phyloP scores from a whole-genome alignment of 208 protist species.

The Novymonas esmeraldas region DNA sequence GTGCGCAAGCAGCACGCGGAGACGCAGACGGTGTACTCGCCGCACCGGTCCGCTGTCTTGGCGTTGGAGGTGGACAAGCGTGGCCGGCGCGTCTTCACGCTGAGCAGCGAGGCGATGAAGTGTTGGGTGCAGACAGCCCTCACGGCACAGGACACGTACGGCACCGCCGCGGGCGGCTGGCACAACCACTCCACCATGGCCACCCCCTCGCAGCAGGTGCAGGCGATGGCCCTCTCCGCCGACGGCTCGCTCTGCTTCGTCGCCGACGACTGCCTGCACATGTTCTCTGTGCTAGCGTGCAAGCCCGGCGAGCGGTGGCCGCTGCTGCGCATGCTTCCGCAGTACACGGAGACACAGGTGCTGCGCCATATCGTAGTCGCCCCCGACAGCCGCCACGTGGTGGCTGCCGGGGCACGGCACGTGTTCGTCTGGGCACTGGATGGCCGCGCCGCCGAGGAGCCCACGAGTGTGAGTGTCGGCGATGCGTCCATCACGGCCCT shows the following conservation, averaged over 20 bases:
- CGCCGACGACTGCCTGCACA: conserved; percentile 79
- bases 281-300: conserved; percentile 57
- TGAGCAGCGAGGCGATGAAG: conserved; percentile 70
- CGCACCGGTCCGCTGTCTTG: conserved; percentile 64
- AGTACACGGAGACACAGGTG: conserved; percentile 46
- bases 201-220: conserved; percentile 59
- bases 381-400: conserved; percentile 35
- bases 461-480: conserved; percentile 15
- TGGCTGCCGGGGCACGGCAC: conserved; percentile 35
- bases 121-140: conserved; percentile 69
- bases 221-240: conserved; percentile 52
- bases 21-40: conserved; percentile 75
- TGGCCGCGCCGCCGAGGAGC: conserved; percentile 11
- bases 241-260: conserved; percentile 82
- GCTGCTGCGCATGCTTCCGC: conserved; percentile 53
- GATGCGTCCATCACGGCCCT: conserved; percentile 49
- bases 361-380: conserved; percentile 54
- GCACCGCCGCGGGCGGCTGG: conserved; percentile 53
- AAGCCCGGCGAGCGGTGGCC: conserved; percentile 62
- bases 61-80: conserved; percentile 63
- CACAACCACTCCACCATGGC: conserved; percentile 71
- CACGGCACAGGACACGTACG: conserved; percentile 60
- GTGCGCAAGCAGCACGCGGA: conserved; percentile 62
- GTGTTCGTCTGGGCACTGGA: conserved; percentile 75
- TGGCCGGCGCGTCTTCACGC: conserved; percentile 71